Evolutionary conservation across 352 stramenopile genomes (phyloP), one percentile per base, ranked within the genome.

Genomic region (Globisporangium radiosum): DNA sequence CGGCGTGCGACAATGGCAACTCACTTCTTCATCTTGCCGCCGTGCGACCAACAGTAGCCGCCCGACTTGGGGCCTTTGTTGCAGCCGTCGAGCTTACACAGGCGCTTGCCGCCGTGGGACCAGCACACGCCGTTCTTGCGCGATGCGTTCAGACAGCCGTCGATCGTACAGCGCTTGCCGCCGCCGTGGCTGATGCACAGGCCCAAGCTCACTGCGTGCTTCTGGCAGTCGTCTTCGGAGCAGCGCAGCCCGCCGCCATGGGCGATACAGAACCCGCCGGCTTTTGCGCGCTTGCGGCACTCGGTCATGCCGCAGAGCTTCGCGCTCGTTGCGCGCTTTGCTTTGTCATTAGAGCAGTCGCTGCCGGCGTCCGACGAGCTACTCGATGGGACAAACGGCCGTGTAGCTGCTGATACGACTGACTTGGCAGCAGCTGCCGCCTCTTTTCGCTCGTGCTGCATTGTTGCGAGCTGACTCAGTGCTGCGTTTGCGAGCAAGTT

Each of bases 21-120:
- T 73, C 77, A 89, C 73, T 92, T 92, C 64, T 86, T 88, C 68
- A 86, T 85, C 74, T 90, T 92, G 69, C 80, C 78, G 54, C 84
- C 81, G 60, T 93, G 81, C 50, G 76, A 85, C 81, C 81, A 93
- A 78, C 84, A 93, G 68, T 88, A 91, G 62, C 81, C 81, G 52
- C 84, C 81, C 4, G 78, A 88, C 66, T 91, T 93, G 54, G 81
- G 81, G 40, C 84, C 79, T 37, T 91, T 93, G 62, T 86, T 90
- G 68, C 81, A 93, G 0, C 79, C 79, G 49, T 88, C 76, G 5
- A 89, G 57, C 59, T 90, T 88, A 70, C 84, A 93, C 37, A 86
- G 76, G 10, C 84, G 79, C 71, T 90, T 91, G 56, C 81, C 84
- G 17, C 84, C 81, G 59, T 93, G 84, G 47, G 68, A 85, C 84